A percentile compares a stretch with the other conserved stretches of the same genome.
Evolutionary conservation across 306 rosid genomes (phyloP).

Genomic region (Mimosa pudica): DNA sequence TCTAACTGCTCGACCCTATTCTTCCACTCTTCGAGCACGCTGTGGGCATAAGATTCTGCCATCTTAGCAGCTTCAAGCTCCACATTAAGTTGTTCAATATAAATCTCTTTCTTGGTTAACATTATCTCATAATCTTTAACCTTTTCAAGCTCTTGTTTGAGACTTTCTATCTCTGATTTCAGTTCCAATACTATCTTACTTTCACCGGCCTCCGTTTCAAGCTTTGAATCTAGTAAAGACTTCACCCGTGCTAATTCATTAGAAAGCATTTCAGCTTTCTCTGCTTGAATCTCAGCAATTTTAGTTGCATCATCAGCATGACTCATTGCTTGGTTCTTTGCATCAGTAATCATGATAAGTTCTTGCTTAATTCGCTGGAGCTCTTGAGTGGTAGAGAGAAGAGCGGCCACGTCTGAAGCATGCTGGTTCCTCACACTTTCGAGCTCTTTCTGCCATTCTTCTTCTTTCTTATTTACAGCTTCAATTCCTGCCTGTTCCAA

Average conservation of each 20-base stretch:
- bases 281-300: constrained; percentile 81
- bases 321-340: constrained; percentile 89
- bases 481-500: constrained; percentile 96
- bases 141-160: constrained; percentile 66
- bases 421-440: constrained; percentile 85
- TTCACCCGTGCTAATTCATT: constrained; percentile 68
- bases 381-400: constrained; percentile 79
- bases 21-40: constrained; percentile 74
- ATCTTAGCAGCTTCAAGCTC: constrained; percentile 89
- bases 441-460: constrained; percentile 82
- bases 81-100: constrained; percentile 72
- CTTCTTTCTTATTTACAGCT: constrained; percentile 81
- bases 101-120: constrained; percentile 60
- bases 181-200: constrained; percentile 56
- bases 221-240: constrained; percentile 72
- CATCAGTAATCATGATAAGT: constrained; percentile 76
- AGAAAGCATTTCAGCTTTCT: constrained; percentile 76
- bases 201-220: constrained; percentile 68
- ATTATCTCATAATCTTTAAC: constrained; percentile 54
- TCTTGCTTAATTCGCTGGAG: constrained; percentile 86
- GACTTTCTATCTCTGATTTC: constrained; percentile 60
- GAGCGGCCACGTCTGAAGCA: constrained; percentile 77
- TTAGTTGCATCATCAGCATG: constrained; percentile 95
- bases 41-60: constrained; percentile 80
- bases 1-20: constrained; percentile 66